Evolutionary conservation across 2,329 filamentous ascomycete genomes (phyloP), one percentile per base, ranked within the genome.

Genomic region (Monosporascus sp.): DNA sequence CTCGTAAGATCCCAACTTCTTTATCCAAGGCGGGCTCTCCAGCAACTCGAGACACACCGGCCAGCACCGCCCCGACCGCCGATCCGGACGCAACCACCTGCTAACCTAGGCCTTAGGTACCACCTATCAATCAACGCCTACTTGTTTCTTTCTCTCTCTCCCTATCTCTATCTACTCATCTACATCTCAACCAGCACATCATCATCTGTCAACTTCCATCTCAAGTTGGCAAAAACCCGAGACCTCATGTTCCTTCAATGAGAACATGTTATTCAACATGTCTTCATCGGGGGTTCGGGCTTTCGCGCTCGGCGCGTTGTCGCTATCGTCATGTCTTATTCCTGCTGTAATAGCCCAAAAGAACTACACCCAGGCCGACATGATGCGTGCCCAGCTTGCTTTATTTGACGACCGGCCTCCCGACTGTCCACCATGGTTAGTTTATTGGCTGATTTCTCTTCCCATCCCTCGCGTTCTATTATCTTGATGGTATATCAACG

Each of bases 361-460:
- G 57, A 87, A 85, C 67, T 84, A 82, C 62, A 83, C 83, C 50
- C 78, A 80, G 49, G 68, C 79, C 58, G 81, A 83, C 60, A 83
- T 80, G 72, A 74, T 82, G 67, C 82, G 77, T 62, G 82, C 83
- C 42, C 83, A 88, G 67, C 77, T 91, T 66, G 81, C 86, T 38
- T 73, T 92, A 47, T 82, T 89, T 72, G 86, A 83, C 60, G 84
- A 88, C 63, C 82, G 89, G 48, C 88, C 90, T 6, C 81, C 82
- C 57, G 83, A 87, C 64, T 94, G 90, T 67, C 89, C 89, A 50
- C 89, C 89, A 65, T 94, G 85, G 84, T 88, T 71, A 61, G 74
- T 70, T 34, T 34, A 34, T 34, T 34, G 9, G 11, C 31, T 34
- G 31, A 5, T 34, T 34, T 44, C 47, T 36, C 42, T 34, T 54